Evolutionary conservation across 139 green algal genomes (phyloP).

Genomic region (Chlorella sp.): DNA sequence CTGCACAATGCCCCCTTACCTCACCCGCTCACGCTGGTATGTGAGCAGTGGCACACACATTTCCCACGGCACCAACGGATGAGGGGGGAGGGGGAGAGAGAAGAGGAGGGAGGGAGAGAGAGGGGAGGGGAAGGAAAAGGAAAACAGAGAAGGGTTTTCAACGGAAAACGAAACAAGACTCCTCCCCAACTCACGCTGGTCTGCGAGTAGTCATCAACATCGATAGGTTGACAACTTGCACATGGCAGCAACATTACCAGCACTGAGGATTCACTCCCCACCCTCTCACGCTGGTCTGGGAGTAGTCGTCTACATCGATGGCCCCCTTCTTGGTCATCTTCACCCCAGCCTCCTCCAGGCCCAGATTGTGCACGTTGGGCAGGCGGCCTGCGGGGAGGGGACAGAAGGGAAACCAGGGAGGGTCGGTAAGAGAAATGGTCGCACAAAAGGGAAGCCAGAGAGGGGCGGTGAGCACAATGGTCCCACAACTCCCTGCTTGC

Average conservation of each 20-base stretch:
- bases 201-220: background rate
- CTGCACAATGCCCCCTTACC: too few relatives aligned
- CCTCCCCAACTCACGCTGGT: background rate
- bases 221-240: background rate
- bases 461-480: too few relatives aligned
- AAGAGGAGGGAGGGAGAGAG: too few relatives aligned
- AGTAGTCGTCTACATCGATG: constrained; percentile 92
- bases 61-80: too few relatives aligned
- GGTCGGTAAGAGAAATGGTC: background rate
- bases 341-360: constrained; percentile 68
- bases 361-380: constrained; percentile 47
- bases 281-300: constrained; percentile 64
- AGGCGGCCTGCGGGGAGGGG: constrained; percentile 6
- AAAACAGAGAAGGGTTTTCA: too few relatives aligned
- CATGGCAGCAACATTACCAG: background rate
- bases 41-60: too few relatives aligned
- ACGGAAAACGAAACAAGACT: too few relatives aligned
- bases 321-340: constrained; percentile 64
- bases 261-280: background rate
- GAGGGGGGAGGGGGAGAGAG: too few relatives aligned
- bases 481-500: too few relatives aligned
- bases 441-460: too few relatives aligned
- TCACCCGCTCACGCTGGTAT: background rate
- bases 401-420: background rate
- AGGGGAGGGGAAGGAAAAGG: too few relatives aligned